These are phyloP conservation scores for Akebia trifoliata DNA, from an alignment of 164 flowering plant species.

Conservation along the genomic window DNA sequence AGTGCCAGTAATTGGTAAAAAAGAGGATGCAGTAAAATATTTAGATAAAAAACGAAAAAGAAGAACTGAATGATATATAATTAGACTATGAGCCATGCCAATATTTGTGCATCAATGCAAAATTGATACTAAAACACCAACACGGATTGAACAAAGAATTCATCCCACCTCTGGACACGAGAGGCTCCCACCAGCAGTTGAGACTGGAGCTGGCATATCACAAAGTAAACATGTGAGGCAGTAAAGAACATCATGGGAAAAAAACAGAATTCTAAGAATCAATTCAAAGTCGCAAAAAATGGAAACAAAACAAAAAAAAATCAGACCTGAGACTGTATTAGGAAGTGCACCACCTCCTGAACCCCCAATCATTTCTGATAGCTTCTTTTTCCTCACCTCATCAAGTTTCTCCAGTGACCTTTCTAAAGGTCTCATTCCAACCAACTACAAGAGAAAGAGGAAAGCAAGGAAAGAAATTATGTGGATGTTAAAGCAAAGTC, in stretches of 20 bases:
- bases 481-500: not conserved
- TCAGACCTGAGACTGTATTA: conserved; percentile 49
- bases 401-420: conserved; percentile 94
- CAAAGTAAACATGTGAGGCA: not conserved
- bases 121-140: no score
- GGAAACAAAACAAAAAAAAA: not conserved
- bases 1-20: no score
- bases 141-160: not conserved
- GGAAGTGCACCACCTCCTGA: conserved; percentile 49
- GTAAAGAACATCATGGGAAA: not conserved
- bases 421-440: conserved; percentile 97
- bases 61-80: no score
- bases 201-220: conserved; percentile 34
- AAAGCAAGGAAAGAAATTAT: not conserved
- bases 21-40: no score
- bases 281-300: conserved; percentile 10
- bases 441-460: conserved; percentile 41
- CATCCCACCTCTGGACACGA: conserved; percentile 40
- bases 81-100: no score
- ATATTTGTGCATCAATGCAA: no score
- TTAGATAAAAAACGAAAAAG: no score
- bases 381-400: conserved; percentile 89
- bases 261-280: not conserved
- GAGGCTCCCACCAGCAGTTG: conserved; percentile 35
- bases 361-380: conserved; percentile 84